Conservation (phyloP, 2,329 filamentous ascomycete genomes). For the Diaporthe helianthi region DNA sequence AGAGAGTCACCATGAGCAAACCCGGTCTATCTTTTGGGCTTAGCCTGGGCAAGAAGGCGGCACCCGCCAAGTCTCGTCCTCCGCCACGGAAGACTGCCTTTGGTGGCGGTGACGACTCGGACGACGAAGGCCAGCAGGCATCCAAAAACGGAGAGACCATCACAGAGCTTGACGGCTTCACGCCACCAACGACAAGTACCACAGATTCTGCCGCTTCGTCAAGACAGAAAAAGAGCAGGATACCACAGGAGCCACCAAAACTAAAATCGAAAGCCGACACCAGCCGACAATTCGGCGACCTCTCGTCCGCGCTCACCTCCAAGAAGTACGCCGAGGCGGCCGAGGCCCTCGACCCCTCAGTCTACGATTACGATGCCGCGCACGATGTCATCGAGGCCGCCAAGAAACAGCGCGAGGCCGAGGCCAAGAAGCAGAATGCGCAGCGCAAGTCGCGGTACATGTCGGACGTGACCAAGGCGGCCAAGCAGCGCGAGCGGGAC, state of each 20-base stretch:
- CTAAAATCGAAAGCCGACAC: slow-evolving; percentile 52
- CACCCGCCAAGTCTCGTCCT: slow-evolving; percentile 55
- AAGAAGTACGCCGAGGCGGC: slow-evolving; percentile 71
- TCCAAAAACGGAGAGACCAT: slow-evolving; percentile 53
- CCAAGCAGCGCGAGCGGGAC: slow-evolving; percentile 79
- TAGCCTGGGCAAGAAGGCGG: slow-evolving; percentile 65
- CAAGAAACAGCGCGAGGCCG: slow-evolving; percentile 58
- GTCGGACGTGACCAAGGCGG: slow-evolving; percentile 74
- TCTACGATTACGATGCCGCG: slow-evolving; percentile 86
- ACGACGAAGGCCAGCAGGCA: slow-evolving; percentile 57
- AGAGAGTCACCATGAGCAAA: slow-evolving; percentile 50
- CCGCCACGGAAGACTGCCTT: slow-evolving; percentile 64
- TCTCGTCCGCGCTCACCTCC: slow-evolving; percentile 69
- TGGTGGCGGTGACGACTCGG: slow-evolving; percentile 64
- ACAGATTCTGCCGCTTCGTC: not conserved
- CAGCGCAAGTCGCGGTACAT: slow-evolving; percentile 81
- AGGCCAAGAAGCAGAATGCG: slow-evolving; percentile 57
- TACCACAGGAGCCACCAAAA: slow-evolving; percentile 50
- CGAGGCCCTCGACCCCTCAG: slow-evolving; percentile 71
- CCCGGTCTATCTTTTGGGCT: slow-evolving; percentile 62
- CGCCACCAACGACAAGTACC: slow-evolving; percentile 38
- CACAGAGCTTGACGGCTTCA: slow-evolving; percentile 64
- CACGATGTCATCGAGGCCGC: slow-evolving; percentile 79
- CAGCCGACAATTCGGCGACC: slow-evolving; percentile 65
- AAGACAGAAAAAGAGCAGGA: slow-evolving; percentile 42